A percentile compares a stretch with the other conserved stretches of the same genome.
These are phyloP conservation scores for bread wheat (Triticum aestivum) DNA, from an alignment of 176 grass and related monocot species.

Conservation along the genomic window IWGSC_CS_RefSeq_v2.1 NC_057814.1:268360317-268360816, in stretches of 20 bases:
- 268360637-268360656: not conserved
- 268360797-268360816: too few species aligned
- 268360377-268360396: not conserved
- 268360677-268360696: too few species aligned
- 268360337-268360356: not conserved
- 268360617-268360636: not conserved
- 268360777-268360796: too few species aligned
- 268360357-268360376: conserved; percentile 8
- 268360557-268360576: conserved; percentile 27
- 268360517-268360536: not conserved
- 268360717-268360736: too few species aligned
- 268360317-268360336: not conserved
- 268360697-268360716: too few species aligned
- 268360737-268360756: too few species aligned
- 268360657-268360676: too few species aligned
- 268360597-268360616: not conserved
- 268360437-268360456: not conserved
- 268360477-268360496: not conserved
- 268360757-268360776: too few species aligned
- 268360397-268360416: not conserved
- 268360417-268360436: not conserved
- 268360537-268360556: not conserved
- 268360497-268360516: not conserved
- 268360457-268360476: not conserved
- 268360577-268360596: not conserved